These are phyloP conservation scores for Floccularia luteovirens DNA, from an alignment of 768 basidiomycete species.

Conservation along the genomic window DNA sequence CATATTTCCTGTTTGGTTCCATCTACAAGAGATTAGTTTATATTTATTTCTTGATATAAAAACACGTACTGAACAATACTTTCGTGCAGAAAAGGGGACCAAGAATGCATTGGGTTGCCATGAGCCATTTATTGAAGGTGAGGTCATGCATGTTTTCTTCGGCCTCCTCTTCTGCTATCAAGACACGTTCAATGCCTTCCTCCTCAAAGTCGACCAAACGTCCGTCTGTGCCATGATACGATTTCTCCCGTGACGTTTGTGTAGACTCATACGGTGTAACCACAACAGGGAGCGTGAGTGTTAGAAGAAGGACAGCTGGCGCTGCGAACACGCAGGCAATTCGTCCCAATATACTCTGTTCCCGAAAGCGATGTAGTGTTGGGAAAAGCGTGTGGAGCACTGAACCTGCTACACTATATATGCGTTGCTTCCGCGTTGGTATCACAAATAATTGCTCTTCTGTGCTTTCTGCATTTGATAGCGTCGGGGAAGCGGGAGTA, in stretches of 20 bases:
- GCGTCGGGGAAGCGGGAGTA: conserved; percentile 44
- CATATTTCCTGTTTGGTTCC: conserved; percentile 35
- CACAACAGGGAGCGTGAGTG: conserved; percentile 88
- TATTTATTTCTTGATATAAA: conserved; percentile 4
- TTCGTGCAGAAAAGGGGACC: conserved; percentile 74
- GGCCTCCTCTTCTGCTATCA: conserved; percentile 71
- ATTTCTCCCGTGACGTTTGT: conserved; percentile 31
- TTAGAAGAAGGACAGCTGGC: conserved; percentile 81
- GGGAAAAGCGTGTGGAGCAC: conserved; percentile 74
- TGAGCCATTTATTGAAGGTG: conserved; percentile 75
- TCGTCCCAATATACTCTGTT: conserved; percentile 65
- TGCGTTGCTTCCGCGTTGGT: conserved; percentile 31
- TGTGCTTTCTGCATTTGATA: conserved; percentile 29
- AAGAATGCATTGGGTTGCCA: conserved; percentile 73
- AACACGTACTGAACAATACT: conserved; percentile 69
- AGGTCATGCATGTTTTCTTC: conserved; percentile 63
- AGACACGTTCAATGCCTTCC: conserved; percentile 58
- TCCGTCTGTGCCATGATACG: conserved; percentile 23
- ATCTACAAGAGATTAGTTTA: conserved; percentile 22
- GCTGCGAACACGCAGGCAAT: conserved; percentile 74
- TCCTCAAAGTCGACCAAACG: conserved; percentile 67
- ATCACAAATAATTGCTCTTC: conserved; percentile 31
- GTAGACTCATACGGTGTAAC: conserved; percentile 44
- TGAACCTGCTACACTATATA: conserved; percentile 25
- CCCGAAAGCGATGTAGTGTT: conserved; percentile 64